These are phyloP conservation scores for Jamesozyma piceae DNA, from an alignment of 805 yeast species.

Conservation along the genomic window DNA sequence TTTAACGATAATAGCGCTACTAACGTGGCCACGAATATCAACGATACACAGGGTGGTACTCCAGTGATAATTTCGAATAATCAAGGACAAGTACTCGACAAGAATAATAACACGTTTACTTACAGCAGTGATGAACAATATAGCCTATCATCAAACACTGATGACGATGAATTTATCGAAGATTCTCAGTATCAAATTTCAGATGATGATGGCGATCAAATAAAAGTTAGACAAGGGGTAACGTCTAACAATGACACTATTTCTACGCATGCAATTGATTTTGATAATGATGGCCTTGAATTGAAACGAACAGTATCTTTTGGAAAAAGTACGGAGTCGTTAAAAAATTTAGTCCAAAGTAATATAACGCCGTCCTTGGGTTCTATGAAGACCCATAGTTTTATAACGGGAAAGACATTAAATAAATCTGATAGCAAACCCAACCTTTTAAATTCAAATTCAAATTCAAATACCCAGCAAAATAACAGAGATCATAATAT, in stretches of 20 bases:
- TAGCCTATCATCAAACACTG: slow-evolving; percentile 12
- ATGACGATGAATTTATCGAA: slow-evolving; percentile 17
- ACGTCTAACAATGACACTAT: slow-evolving; percentile 8
- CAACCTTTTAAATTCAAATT: neutral
- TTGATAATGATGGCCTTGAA: slow-evolving; percentile 10
- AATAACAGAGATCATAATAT: neutral
- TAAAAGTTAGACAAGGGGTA: neutral
- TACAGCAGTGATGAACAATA: slow-evolving; percentile 9
- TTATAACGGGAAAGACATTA: slow-evolving; percentile 25
- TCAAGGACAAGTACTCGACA: neutral
- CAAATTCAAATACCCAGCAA: neutral
- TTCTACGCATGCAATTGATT: slow-evolving; percentile 2
- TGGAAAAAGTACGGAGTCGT: slow-evolving; percentile 22
- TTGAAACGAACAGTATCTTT: slow-evolving; percentile 23
- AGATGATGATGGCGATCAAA: slow-evolving; percentile 20
- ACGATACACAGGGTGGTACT: neutral
- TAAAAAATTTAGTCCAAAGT: slow-evolving; percentile 22
- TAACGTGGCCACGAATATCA: neutral
- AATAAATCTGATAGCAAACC: slow-evolving; percentile 3
- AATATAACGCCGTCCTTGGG: slow-evolving; percentile 8
- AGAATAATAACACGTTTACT: neutral
- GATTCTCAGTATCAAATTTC: slow-evolving; percentile 18
- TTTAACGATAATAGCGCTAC: slow-evolving; percentile 5
- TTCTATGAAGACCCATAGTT: slow-evolving; percentile 18
- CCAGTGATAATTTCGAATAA: no score